Evolutionary conservation across 495 filamentous ascomycete species (phyloP), one percentile per base, ranked within the genome.

Genomic region (Glutinoglossum americanum): DNA sequence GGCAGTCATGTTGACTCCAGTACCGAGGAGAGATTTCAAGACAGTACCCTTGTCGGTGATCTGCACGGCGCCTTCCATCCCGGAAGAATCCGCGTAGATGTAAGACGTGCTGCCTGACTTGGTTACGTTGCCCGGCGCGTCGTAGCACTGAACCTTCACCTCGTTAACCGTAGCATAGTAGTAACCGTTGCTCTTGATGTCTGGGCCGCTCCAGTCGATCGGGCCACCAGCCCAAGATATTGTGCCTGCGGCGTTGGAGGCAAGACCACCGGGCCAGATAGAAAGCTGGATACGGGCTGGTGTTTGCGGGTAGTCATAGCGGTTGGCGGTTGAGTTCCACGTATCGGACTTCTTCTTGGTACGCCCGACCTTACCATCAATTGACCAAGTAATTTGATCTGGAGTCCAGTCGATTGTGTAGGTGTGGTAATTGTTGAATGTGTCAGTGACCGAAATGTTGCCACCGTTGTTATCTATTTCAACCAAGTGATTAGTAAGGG

Each of bases 371-470:
- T 80, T 68, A 60, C 85, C 89, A 64, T 98, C 89, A 27, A 97
- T 74, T 56, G 75, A 76, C 93, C 93, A 98, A 51, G 76, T 81
- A 60, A 95, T 79, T 57, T 73, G 67, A 57, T 96, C 89, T 23
- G 87, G 85, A 15, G 80, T 81, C 92, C 92, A 98, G 66, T 88
- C 82, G 65, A 98, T 82, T 66, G 89, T 87, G 69, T 97, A 98
- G 48, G 81, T 83, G 72, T 97, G 92, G 68, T 74, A 87, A 56
- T 93, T 78, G 49, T 76, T 67, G 66, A 84, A 89, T 3, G 90
- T 89, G 65, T 92, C 74, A 23, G 74, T 71, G 3, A 81, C 68
- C n/a, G 76, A 72, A 55, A 84, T 77, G 63, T 93, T 90, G n/a
- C 63, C 69, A 3, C 72, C 78, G 62, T 96, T 82, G 57, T 72